Evolutionary conservation across 75 land plant genomes (phyloP).

Genomic region (Chamaecyparis obtusa): DNA sequence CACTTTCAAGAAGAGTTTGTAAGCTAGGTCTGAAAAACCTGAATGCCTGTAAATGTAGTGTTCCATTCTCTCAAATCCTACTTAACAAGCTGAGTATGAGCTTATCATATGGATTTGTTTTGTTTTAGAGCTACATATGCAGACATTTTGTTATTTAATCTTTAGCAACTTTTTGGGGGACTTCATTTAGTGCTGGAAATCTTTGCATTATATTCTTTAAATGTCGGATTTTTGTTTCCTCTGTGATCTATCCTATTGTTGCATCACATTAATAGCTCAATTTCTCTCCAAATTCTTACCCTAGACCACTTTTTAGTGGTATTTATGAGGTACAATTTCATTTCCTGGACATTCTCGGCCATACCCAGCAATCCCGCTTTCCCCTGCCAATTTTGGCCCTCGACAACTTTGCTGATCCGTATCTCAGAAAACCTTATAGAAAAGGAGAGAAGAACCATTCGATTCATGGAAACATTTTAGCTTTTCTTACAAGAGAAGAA

Average conservation of each 20-base stretch:
- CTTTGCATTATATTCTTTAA: neutral
- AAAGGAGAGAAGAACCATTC: no score
- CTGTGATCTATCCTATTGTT: no score
- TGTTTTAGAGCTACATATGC: neutral
- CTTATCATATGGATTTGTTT: neutral
- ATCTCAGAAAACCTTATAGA: no score
- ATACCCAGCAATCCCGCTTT: neutral
- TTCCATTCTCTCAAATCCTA: neutral
- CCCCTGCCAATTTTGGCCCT: no score
- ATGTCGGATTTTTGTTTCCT: no score
- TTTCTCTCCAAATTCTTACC: neutral
- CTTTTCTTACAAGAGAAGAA: neutral
- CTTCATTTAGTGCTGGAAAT: neutral
- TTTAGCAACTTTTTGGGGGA: no score
- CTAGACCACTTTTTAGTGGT: neutral
- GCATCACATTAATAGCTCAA: neutral
- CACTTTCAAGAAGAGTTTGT: no score
- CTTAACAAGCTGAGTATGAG: neutral
- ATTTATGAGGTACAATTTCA: neutral
- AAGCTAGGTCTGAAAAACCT: no score
- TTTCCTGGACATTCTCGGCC: neutral
- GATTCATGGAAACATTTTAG: neutral
- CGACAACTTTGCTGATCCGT: no score
- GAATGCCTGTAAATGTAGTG: neutral
- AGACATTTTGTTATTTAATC: neutral